A percentile compares a stretch with the other conserved stretches of the same genome.
Evolutionary conservation across 2,329 filamentous ascomycete species (phyloP).

Genomic region (Septoria linicola): DNA sequence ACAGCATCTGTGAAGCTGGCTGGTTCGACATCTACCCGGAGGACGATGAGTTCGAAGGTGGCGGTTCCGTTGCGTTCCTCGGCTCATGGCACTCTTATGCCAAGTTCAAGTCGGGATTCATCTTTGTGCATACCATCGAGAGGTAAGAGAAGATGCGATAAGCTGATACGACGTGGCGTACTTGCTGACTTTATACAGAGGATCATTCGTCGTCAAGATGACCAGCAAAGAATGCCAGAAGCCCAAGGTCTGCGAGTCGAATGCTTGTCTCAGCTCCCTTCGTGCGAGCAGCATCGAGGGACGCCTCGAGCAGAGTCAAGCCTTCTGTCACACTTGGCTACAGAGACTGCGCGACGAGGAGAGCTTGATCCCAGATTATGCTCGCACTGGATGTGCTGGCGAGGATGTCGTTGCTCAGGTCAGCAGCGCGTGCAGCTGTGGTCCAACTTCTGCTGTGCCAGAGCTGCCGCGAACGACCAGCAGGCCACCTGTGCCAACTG

Average conservation of each 20-base stretch:
- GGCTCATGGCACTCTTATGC: slow-evolving; percentile 53
- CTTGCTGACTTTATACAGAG: too few species aligned
- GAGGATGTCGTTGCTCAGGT: slow-evolving; percentile 21
- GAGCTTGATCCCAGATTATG: slow-evolving; percentile 23
- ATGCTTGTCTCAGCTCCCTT: slow-evolving; percentile 18
- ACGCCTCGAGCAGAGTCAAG: slow-evolving; percentile 21
- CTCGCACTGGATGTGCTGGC: slow-evolving; percentile 20
- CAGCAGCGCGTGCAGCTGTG: slow-evolving; percentile 28
- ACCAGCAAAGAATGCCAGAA: slow-evolving; percentile 20
- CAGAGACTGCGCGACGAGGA: slow-evolving; percentile 21
- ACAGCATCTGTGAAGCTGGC: slow-evolving; percentile 47
- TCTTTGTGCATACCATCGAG: slow-evolving; percentile 56
- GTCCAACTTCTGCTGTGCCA: slow-evolving; percentile 24
- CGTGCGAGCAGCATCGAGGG: slow-evolving; percentile 19
- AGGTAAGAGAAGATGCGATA: too few species aligned
- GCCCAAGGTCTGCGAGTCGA: slow-evolving; percentile 22
- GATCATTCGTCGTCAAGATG: slow-evolving; percentile 50
- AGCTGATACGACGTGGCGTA: too few species aligned
- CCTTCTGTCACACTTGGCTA: slow-evolving; percentile 24
- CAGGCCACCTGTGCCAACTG: slow-evolving; percentile 21
- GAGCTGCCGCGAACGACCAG: slow-evolving; percentile 25
- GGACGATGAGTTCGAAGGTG: slow-evolving; percentile 42
- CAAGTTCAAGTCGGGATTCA: slow-evolving; percentile 51
- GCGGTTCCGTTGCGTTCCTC: slow-evolving; percentile 40
- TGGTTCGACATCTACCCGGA: slow-evolving; percentile 55